Base-by-base conservation (phyloP, 805 yeast genomes). In the Yarrowia sp. region DNA sequence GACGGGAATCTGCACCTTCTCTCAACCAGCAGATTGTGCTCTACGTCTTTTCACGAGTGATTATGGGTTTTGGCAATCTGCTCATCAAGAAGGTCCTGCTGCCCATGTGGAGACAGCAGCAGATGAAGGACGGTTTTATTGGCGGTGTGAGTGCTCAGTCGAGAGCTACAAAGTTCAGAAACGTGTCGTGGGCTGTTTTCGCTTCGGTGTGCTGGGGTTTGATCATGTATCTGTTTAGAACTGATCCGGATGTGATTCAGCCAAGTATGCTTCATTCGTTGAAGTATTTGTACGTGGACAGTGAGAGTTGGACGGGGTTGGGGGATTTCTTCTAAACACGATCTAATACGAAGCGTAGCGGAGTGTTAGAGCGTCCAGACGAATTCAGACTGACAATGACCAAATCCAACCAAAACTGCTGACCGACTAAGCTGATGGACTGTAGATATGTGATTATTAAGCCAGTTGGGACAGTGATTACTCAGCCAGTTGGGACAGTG, bases 21-120 rank as follows among this genome's bases (percentile, higher is more conserved):
- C 87, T 89, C 38, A 82, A 90, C n/a, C 89, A 86, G 71, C 93
- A 89, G 77, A 85, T 90, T 72, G 90, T 92, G 1, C 81, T 90
- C 64, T 90, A 90, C 74, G 88, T 91, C 71, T 84, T 88, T 69
- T 86, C 91, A 3, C 81, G 96, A 52, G 91, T 89, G 5, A 74
- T 86, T 63, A 74, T 90, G 50, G 94, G 90, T 0, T 63, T 83
- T 4, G 88, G 89, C 14, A 87, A 86, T 74, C 81, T 83, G 53
- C 61, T 84, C 12, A 82, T 82, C 22, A 67, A 74, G 67, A 43
- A 59, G 65, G 35, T 59, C 12, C 41, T 59, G 35, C 52, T 59
- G 42, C 65, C 65, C 42, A 16, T 45, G 42, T 59, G 65, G 65
- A 45, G 43, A 16, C 52, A 59, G 52, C 65, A 45, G 50, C 49